Base-by-base conservation (phyloP, 768 basidiomycete species). In the Suillus weaverae region DNA sequence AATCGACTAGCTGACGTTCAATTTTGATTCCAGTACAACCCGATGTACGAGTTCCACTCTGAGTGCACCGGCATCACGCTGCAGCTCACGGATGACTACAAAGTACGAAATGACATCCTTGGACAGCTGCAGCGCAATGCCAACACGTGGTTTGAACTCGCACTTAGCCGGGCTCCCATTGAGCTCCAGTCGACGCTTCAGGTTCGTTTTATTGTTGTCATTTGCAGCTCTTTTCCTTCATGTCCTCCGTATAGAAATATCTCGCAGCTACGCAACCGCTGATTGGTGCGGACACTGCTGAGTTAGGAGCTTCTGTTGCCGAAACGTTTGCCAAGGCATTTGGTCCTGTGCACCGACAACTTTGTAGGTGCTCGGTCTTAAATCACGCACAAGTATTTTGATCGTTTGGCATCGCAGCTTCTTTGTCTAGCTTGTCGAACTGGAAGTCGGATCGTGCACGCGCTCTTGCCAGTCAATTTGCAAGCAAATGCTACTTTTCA, bases 141-240 rank as follows among this genome's bases (percentile, higher is more conserved):
- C 11, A 86, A 84, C 64, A 82, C 75, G 22, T 99, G 97, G 97
- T 90, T 99, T 64, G 88, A 91, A 63, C 79, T 94, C 46, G 95
- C 93, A 1, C 80, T 99, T 39, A 86, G 89, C 13, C 87, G 95
- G 22, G 94, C 96, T 1, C 97, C 97, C 0, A 85, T 95, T 73
- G 96, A 97, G 74, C 78, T 98, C 56, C 95, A 96, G 67, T 92
- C 95, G 0, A 94, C 94, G 0, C 79, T 99, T 62, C 95, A 97
- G 85, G 95, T 92, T 71, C 50, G 81, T 70, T 39, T n/a, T 22
- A n/a, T 33, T 10, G 41, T 41, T n/a, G 36, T 39, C 35, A 32
- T 13, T 0, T 46, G 35, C 33, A 53, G 11, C 44, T 61, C 33
- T 66, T 62, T 41, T n/a, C 18, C 5, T 63, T 36, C 30, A 53